A percentile compares a stretch with the other conserved stretches of the same genome.
phyloP scores from a whole-genome alignment of 2,329 filamentous ascomycete species.

The Talaromyces funiculosus region DNA sequence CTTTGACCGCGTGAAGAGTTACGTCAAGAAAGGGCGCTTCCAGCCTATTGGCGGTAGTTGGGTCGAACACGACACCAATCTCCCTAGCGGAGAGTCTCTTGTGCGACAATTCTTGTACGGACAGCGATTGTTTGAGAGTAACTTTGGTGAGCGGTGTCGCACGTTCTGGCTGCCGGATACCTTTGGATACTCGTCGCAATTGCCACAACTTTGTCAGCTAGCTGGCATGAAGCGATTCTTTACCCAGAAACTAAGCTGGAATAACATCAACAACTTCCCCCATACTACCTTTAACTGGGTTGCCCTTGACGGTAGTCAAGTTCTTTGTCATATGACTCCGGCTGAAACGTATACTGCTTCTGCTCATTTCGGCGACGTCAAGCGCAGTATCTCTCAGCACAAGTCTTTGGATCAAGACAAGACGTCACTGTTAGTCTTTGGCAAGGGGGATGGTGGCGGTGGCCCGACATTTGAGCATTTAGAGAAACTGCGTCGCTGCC shows the following conservation, averaged over 20 bases:
- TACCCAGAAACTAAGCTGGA: constrained; percentile 98
- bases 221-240: constrained; percentile 97
- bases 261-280: constrained; percentile 98
- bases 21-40: constrained; percentile 85
- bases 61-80: constrained; percentile 98
- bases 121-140: constrained; percentile 87
- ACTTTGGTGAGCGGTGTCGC: constrained; percentile 79
- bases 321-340: constrained; percentile 96
- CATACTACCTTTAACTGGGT: constrained; percentile 99
- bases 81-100: constrained; percentile 91
- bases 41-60: constrained; percentile 95
- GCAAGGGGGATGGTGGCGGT: constrained; percentile 93
- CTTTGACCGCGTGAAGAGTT: constrained; percentile 83
- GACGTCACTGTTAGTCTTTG: constrained; percentile 86
- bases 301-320: constrained; percentile 87
- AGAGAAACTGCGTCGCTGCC: constrained; percentile 88
- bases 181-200: constrained; percentile 92
- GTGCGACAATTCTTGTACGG: constrained; percentile 93
- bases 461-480: constrained; percentile 90
- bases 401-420: constrained; percentile 93
- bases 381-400: constrained; percentile 81
- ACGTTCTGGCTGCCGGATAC: constrained; percentile 99
- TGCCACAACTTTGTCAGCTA: constrained; percentile 86
- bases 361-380: constrained; percentile 91
- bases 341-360: constrained; percentile 92